Base-by-base conservation (phyloP, 2,329 filamentous ascomycete genomes). In the Pseudogymnoascus sp. region DNA sequence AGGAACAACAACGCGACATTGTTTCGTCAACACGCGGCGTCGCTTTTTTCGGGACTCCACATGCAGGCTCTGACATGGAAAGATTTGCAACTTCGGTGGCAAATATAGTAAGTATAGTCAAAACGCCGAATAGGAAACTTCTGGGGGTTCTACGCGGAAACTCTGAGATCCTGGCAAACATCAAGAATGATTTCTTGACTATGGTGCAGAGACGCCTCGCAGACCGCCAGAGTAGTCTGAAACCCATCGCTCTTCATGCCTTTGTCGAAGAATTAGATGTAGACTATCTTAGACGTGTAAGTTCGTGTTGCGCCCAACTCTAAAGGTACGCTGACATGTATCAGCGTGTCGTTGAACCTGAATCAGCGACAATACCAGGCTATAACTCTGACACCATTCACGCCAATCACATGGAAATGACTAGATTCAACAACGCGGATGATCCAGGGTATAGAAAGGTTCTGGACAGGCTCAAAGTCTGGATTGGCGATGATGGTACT, bases 21-120 rank as follows among this genome's bases (percentile, higher is more conserved):
- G 73, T 75, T 40, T 35, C 71, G 5, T 66, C 23, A 17, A 67
- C 64, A 5, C 66, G 62, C 11, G 76, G 73, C 8, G 68, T 78
- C n/a, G 33, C 69, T 6, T 78, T 78, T 63, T 72, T 78, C 68
- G 75, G 76, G 2, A 77, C 76, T 1, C 76, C 76, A 26, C 74
- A 78, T 63, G 68, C 60, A 15, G 75, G 74, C 4, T 68, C 74
- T 0, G 73, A 69, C 71, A 67, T 74, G 63, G 73, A 74, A 0
- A 59, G 71, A 19, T 77, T 73, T 74, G 71, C 71, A 0, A 68
- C 63, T 11, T 69, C 74, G 13, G 69, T 71, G 0, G 72, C 65
- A n/a, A 64, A 64, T 1, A 67, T 65, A 19, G 62, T 77, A 1
- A 73, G 73, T 1, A 3, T 75, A 1, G 17, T 74, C 11, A 76